Evolutionary conservation across 208 protist species (phyloP).

Genomic region (Entamoeba moshkovskii): DNA sequence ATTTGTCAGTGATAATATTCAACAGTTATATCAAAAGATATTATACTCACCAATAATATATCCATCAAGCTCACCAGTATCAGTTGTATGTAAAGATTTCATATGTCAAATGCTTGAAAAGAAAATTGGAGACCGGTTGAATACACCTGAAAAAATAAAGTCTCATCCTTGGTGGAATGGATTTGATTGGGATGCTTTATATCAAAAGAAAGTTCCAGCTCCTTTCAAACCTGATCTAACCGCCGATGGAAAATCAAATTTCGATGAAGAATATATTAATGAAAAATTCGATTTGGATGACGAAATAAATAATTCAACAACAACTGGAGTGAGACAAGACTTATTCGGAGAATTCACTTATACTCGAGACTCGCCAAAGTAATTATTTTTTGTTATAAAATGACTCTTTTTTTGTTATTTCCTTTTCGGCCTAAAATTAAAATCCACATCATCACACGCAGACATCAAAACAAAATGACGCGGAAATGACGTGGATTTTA

Average conservation of each 20-base stretch:
- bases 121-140: not conserved
- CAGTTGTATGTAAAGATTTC: not conserved
- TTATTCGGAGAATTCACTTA: not conserved
- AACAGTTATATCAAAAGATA: slow-evolving; percentile 71
- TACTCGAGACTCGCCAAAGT: too few relatives aligned
- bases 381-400: too few relatives aligned
- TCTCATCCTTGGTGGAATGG: slow-evolving; percentile 75
- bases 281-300: not conserved
- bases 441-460: too few relatives aligned
- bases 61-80: slow-evolving; percentile 23
- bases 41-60: slow-evolving; percentile 55
- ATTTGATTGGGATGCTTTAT: slow-evolving; percentile 66
- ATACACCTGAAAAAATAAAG: slow-evolving; percentile 58
- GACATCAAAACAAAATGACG: too few relatives aligned
- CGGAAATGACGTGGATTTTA: too few relatives aligned
- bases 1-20: slow-evolving; percentile 64
- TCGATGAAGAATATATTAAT: not conserved
- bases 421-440: too few relatives aligned
- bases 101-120: not conserved
- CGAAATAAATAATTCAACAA: not conserved
- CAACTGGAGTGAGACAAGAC: not conserved
- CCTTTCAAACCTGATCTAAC: slow-evolving; percentile 42
- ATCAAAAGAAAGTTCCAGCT: slow-evolving; percentile 26
- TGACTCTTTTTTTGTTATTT: too few relatives aligned
- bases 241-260: not conserved